Percentiles rank a stretch among this genome's conserved stretches.
Conservation (phyloP, 352 stramenopile genomes). For the Phytophthora colocasiae region DNA sequence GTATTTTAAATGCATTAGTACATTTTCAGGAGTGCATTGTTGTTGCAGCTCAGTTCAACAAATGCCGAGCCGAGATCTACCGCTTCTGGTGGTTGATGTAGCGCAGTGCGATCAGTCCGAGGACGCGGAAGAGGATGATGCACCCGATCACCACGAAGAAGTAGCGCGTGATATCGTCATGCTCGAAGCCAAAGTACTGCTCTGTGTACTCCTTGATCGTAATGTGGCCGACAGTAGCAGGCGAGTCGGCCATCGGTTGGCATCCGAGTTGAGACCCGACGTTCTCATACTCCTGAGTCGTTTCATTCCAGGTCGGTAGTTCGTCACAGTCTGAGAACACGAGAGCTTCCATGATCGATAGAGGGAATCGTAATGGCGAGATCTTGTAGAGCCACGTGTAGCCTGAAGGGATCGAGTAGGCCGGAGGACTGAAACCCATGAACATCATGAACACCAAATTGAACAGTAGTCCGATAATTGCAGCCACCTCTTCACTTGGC, state of each 20-base stretch:
- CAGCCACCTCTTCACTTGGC: conserved; percentile 36
- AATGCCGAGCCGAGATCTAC: neutral
- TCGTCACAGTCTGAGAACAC: conserved; percentile 40
- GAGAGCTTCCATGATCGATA: conserved; percentile 18
- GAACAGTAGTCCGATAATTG: conserved; percentile 39
- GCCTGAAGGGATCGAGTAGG: conserved; percentile 37
- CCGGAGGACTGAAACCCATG: conserved; percentile 56
- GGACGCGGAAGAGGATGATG: conserved; percentile 41
- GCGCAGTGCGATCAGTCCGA: conserved; percentile 34
- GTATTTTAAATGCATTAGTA: too few species aligned
- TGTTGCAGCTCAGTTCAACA: too few species aligned
- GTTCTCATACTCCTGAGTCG: conserved; percentile 16
- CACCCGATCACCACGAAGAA: conserved; percentile 34
- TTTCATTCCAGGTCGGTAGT: conserved; percentile 29
- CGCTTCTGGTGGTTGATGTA: conserved; percentile 46
- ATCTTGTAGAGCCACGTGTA: conserved; percentile 37
- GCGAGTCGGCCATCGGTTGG: conserved; percentile 22
- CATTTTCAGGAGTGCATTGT: too few species aligned
- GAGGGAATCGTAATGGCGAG: conserved; percentile 24
- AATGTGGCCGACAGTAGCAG: conserved; percentile 20
- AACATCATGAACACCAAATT: conserved; percentile 54
- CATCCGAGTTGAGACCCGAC: conserved; percentile 27
- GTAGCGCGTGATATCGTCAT: conserved; percentile 30
- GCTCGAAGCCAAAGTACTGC: conserved; percentile 27
- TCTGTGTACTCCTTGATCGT: conserved; percentile 40